Percentiles rank a stretch among this genome's conserved stretches.
Evolutionary conservation across 306 rosid species (phyloP).

Genomic region (Vicia sativa): DNA sequence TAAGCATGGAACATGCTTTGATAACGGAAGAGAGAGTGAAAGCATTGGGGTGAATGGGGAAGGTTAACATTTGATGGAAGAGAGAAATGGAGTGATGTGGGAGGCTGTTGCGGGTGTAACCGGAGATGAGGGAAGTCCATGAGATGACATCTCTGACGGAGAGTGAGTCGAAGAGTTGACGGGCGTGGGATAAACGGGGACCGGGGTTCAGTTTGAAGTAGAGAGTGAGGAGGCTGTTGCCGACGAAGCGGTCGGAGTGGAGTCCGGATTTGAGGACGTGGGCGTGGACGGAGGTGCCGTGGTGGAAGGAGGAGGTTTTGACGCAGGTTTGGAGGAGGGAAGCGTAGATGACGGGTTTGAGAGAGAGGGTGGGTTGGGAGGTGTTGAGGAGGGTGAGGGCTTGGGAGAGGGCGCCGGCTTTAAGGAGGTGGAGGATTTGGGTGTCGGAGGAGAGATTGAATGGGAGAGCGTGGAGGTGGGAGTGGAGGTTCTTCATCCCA

Average conservation of each 20-base stretch:
- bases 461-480: slow-evolving; percentile 8
- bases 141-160: slow-evolving; percentile 69
- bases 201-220: slow-evolving; percentile 68
- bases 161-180: slow-evolving; percentile 58
- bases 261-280: slow-evolving; percentile 73
- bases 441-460: slow-evolving; percentile 20
- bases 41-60: slow-evolving; percentile 62
- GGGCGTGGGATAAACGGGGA: slow-evolving; percentile 52
- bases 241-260: slow-evolving; percentile 69
- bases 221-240: slow-evolving; percentile 75
- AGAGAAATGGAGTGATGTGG: slow-evolving; percentile 46
- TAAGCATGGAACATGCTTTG: slow-evolving; percentile 66
- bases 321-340: slow-evolving; percentile 71
- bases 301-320: slow-evolving; percentile 51
- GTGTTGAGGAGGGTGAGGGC: slow-evolving; percentile 61
- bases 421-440: slow-evolving; percentile 56
- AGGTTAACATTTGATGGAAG: slow-evolving; percentile 57
- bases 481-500: background rate
- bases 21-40: slow-evolving; percentile 73
- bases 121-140: slow-evolving; percentile 81
- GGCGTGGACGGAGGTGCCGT: slow-evolving; percentile 72
- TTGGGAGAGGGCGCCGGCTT: slow-evolving; percentile 46
- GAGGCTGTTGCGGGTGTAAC: slow-evolving; percentile 55
- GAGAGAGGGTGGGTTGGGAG: slow-evolving; percentile 3
- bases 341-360: slow-evolving; percentile 67